Conservation (phyloP, 1,284 basidiomycete genomes). For the Coriolopsis trogii region DNA sequence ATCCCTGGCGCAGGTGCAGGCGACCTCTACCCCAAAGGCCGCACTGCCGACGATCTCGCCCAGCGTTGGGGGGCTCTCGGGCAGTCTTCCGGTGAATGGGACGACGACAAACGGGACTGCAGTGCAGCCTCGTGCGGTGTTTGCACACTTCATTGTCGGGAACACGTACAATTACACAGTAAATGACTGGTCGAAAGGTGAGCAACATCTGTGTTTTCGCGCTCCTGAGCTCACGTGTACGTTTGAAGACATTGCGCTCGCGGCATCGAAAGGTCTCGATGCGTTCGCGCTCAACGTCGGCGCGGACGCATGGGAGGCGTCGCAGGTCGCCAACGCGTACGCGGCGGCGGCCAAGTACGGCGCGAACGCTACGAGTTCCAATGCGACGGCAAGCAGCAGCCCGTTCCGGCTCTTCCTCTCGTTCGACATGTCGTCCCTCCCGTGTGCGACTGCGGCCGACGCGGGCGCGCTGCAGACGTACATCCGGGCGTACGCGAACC, state of each 20-base stretch:
- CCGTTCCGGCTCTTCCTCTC: constrained; percentile 60
- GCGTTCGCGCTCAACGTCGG: constrained; percentile 50
- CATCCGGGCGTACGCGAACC: constrained; percentile 42
- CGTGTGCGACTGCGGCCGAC: constrained; percentile 43
- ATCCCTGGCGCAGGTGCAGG: not conserved
- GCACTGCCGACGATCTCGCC: not conserved
- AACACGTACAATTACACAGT: constrained; percentile 43
- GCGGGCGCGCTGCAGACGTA: constrained; percentile 40
- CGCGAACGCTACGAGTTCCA: constrained; percentile 12
- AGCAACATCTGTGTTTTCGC: not conserved
- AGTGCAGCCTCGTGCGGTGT: constrained; percentile 18
- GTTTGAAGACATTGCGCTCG: constrained; percentile 41
- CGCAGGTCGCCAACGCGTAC: constrained; percentile 50
- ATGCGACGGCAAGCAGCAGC: too few species aligned
- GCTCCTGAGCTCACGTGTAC: not conserved
- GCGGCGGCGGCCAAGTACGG: constrained; percentile 21
- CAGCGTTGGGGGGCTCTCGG: not conserved
- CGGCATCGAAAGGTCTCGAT: constrained; percentile 43
- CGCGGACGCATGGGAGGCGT: constrained; percentile 50
- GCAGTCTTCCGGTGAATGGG: not conserved
- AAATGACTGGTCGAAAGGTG: constrained; percentile 40
- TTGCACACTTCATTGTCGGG: constrained; percentile 42
- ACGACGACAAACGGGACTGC: not conserved
- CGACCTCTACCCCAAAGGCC: not conserved
- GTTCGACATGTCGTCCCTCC: constrained; percentile 55